Evolutionary conservation across 805 yeast species (phyloP).

Genomic region (Cyberlindnera bimundalis): DNA sequence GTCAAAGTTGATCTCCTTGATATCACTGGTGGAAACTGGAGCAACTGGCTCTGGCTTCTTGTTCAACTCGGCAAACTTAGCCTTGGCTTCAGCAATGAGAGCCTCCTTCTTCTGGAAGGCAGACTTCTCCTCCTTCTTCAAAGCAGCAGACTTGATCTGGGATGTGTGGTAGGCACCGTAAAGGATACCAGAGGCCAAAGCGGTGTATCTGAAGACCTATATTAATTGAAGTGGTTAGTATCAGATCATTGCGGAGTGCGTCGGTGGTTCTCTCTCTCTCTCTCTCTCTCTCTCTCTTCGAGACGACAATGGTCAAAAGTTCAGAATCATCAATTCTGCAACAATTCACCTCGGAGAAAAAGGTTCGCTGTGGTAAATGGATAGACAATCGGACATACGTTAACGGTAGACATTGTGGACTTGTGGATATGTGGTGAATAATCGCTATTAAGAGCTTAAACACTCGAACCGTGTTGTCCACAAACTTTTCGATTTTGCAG

Average conservation of each 20-base stretch:
- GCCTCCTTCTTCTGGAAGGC: slow-evolving; percentile 64
- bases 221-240: slow-evolving; percentile 9
- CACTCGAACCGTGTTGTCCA: slow-evolving; percentile 4
- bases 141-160: slow-evolving; percentile 57
- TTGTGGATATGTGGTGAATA: background rate
- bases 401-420: slow-evolving; percentile 43
- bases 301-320: too few species aligned
- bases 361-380: too few species aligned
- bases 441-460: too few species aligned
- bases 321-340: background rate
- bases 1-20: slow-evolving; percentile 64
- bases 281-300: too few species aligned
- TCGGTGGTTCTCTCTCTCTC: background rate
- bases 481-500: slow-evolving; percentile 4
- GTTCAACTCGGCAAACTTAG: slow-evolving; percentile 72
- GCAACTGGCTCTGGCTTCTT: slow-evolving; percentile 39
- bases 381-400: too few species aligned
- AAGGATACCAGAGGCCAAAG: slow-evolving; percentile 81
- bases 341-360: too few species aligned
- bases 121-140: slow-evolving; percentile 51
- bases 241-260: background rate
- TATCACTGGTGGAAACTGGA: slow-evolving; percentile 27
- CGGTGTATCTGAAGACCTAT: slow-evolving; percentile 88
- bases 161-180: slow-evolving; percentile 88
- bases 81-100: slow-evolving; percentile 84